Conservation (phyloP, 352 stramenopile genomes). For the Globisporangium ultimum region DNA sequence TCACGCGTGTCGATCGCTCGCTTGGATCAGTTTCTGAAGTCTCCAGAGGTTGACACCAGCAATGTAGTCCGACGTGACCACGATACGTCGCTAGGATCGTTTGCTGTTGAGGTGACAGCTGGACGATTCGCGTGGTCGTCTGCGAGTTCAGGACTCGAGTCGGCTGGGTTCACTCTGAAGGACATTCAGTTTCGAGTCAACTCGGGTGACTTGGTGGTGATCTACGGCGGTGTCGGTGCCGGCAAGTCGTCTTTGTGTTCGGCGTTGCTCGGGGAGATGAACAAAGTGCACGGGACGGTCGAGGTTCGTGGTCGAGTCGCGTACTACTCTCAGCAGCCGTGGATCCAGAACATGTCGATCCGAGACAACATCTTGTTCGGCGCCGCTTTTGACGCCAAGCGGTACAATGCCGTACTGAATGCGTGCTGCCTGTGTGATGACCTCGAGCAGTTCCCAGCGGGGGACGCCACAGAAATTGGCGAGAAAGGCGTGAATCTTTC, state of each 20-base stretch:
- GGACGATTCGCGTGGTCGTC: constrained; percentile 18
- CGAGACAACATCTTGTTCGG: constrained; percentile 90
- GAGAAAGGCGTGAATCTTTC: constrained; percentile 93
- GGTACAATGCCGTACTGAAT: constrained; percentile 52
- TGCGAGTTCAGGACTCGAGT: constrained; percentile 9
- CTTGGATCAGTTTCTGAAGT: constrained; percentile 29
- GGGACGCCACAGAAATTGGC: constrained; percentile 89
- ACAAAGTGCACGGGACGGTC: constrained; percentile 33
- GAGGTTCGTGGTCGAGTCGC: constrained; percentile 38
- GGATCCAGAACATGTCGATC: constrained; percentile 95
- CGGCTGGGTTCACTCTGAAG: constrained; percentile 14
- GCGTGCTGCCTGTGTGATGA: constrained; percentile 84
- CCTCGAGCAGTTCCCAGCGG: constrained; percentile 73
- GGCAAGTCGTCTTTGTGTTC: constrained; percentile 60
- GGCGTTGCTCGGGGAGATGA: constrained; percentile 83
- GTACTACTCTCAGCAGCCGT: constrained; percentile 85
- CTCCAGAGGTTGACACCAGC: constrained; percentile 20
- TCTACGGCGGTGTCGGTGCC: constrained; percentile 41
- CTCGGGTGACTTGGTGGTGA: constrained; percentile 46
- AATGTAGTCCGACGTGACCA: constrained; percentile 19
- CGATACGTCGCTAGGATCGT: not conserved
- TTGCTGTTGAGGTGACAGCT: not conserved
- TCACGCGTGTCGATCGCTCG: constrained; percentile 32
- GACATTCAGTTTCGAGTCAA: constrained; percentile 38
- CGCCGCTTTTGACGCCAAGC: no score